Percentiles rank a stretch among this genome's conserved stretches.
Conservation (phyloP, 345 rosid species). For the Iberis pinnata region DNA sequence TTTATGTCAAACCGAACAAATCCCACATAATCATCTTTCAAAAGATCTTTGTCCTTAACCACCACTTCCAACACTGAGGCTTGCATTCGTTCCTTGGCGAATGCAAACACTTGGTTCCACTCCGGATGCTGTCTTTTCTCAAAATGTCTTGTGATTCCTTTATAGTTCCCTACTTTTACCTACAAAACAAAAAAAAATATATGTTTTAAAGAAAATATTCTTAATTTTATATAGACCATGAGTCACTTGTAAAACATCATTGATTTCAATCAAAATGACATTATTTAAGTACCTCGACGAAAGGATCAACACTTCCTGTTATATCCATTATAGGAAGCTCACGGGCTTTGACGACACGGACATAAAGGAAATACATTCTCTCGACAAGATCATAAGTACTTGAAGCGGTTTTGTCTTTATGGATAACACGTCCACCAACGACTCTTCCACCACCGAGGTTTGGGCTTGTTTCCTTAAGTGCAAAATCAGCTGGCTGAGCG, state of each 20-base stretch:
- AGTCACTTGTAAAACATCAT: too few species aligned
- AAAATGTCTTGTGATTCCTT: conserved; percentile 81
- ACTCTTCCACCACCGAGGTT: conserved; percentile 89
- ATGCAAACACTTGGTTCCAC: conserved; percentile 98
- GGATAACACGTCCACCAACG: conserved; percentile 80
- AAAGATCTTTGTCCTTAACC: conserved; percentile 76
- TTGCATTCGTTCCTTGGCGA: conserved; percentile 89
- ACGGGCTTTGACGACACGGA: conserved; percentile 91
- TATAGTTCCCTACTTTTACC: conserved; percentile 83
- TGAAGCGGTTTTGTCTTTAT: conserved; percentile 57
- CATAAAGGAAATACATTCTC: conserved; percentile 88
- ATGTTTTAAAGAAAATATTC: not conserved
- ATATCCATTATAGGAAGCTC: conserved; percentile 85
- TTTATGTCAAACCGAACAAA: conserved; percentile 70
- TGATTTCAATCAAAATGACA: not conserved
- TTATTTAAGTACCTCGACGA: conserved; percentile 55
- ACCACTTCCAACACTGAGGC: conserved; percentile 79
- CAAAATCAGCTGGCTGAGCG: conserved; percentile 68
- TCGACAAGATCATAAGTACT: conserved; percentile 98
- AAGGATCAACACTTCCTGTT: conserved; percentile 92
- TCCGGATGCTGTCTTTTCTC: conserved; percentile 84
- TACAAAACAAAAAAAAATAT: conserved; percentile 18
- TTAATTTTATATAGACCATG: too few species aligned
- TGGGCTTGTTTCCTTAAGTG: conserved; percentile 89
- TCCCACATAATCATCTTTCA: conserved; percentile 87